Base-by-base conservation (phyloP, 352 stramenopile genomes). In the Thalassiosira ordinaria region DNA sequence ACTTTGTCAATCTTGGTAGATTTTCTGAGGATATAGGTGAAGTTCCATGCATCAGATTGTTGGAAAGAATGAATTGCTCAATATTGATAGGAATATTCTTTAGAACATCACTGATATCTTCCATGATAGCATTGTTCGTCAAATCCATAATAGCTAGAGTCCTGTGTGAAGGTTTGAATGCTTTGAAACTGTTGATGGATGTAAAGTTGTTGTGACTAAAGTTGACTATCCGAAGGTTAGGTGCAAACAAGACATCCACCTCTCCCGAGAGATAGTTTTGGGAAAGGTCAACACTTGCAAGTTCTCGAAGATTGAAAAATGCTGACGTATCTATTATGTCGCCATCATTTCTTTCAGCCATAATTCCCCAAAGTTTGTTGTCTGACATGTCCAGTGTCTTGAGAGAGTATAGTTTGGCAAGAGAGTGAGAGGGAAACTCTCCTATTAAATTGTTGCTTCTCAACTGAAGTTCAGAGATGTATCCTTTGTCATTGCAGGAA, bases 371-470 rank as follows among this genome's bases (percentile, higher is more conserved):
- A 6, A 80, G 29, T 22, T 74, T 18, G 31, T 71, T 20, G 13
- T 1, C 22, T 27, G 46, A n/a, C n/a, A 80, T 46, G 27, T 61
- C 44, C 3, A 56, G 1, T 78, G 37, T 13, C 24, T 49, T 1
- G 41, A 53, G 5, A 41, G 33, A 11, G 33, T 41, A 41, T 41
- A 11, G 33, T 41, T 41, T 5, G 33, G n/a, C 74, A 26, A 3
- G 41, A 24, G 3, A 68, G 27, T 2, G 26, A 6, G 13, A 39
- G 55, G 29, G 64, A 57, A 4, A 14, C n/a, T 11, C 33, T 14
- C 75, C 75, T n/a, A n/a, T 57, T 22, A 83, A 4, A 46, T 75
- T 80, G 69, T 84, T 84, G 41, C 39, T 31, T 1, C 29, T 59
- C 55, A 80, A 22, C 3, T 84, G 16, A 33, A 84, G 74, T n/a